Evolutionary conservation across 2,329 filamentous ascomycete species (phyloP).

Genomic region (Colletotrichum cordylinicola): DNA sequence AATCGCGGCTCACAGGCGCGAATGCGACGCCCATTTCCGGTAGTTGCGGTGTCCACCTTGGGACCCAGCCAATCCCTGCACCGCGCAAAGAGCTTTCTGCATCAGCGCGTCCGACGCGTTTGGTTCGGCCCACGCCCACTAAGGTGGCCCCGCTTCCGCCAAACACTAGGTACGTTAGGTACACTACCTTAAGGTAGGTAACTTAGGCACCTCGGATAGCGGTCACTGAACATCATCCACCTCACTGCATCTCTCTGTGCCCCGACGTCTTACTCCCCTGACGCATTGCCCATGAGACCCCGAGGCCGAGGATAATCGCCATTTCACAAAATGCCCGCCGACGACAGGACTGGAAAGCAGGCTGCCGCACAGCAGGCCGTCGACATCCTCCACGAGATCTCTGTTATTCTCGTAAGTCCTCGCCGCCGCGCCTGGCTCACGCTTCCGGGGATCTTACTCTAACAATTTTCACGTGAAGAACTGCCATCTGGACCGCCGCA

Average conservation of each 20-base stretch:
- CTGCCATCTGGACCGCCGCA: slow-evolving; percentile 88
- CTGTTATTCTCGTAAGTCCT: slow-evolving; percentile 79
- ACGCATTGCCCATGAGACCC: neutral
- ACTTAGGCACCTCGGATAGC: neutral
- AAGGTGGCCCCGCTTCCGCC: neutral
- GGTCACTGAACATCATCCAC: neutral
- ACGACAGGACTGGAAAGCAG: slow-evolving; percentile 69
- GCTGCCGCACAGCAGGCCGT: slow-evolving; percentile 82
- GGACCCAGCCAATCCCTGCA: slow-evolving; percentile 9
- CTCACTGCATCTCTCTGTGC: neutral
- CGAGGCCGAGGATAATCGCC: neutral
- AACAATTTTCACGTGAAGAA: slow-evolving; percentile 63
- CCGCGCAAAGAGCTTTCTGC: neutral
- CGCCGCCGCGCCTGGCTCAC: neutral
- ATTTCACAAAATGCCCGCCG: slow-evolving; percentile 19
- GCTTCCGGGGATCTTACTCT: neutral
- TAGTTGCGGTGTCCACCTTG: neutral
- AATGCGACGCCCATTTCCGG: slow-evolving; percentile 10
- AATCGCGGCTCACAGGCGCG: neutral
- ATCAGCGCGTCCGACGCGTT: slow-evolving; percentile 20
- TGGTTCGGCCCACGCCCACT: neutral
- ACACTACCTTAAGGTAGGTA: neutral
- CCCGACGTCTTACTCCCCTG: neutral
- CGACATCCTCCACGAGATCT: slow-evolving; percentile 83
- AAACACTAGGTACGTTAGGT: neutral